Evolutionary conservation across 257 asterid genomes (phyloP), one percentile per base, ranked within the genome.

Genomic region (Solanum lignicaule): DNA sequence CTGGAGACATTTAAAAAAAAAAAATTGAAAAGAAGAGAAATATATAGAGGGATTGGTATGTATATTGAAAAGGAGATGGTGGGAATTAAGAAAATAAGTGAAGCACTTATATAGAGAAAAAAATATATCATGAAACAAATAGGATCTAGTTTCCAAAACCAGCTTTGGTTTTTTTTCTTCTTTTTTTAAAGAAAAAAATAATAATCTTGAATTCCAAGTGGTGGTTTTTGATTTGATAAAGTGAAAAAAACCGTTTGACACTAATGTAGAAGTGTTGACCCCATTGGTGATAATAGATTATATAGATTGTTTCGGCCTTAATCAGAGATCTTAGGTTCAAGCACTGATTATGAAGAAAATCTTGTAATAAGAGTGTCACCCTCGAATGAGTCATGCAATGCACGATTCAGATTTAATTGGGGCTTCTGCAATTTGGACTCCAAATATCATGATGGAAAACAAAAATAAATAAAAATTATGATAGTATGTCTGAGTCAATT

Each of bases 1-100:
- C 91, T 60, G 96, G 97, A 90, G 96, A 90, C 98, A 94, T n/a
- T 7, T 15, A 0, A 5, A 5, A 60, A n/a, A n/a, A n/a, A n/a
- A 27, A 29, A 32, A 21, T 23, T 29, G 23, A 48, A 48, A 38
- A 52, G n/a, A n/a, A 55, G 13, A 10, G 16, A 46, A 16, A 38
- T 4, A 58, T 7, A 36, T 52, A 58, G 36, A 66, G 73, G 33
- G 3, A 21, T 35, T 83, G 13, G 46, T 27, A 83, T 52, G 29
- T 48, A 7, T 58, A 41, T 81, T 83, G 33, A 58, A 60, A 14
- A 83, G 86, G 89, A 25, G 89, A 68, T 87, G 90, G 81, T 89
- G 91, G 87, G 92, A 91, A 90, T 68, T 33, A 84, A 86, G 91
- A 75, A 88, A 72, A 33, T 8, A 33, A 83, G 69, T 55, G 79